Conservation (phyloP, 345 rosid genomes). For the Eucalyptus urophylla region DNA sequence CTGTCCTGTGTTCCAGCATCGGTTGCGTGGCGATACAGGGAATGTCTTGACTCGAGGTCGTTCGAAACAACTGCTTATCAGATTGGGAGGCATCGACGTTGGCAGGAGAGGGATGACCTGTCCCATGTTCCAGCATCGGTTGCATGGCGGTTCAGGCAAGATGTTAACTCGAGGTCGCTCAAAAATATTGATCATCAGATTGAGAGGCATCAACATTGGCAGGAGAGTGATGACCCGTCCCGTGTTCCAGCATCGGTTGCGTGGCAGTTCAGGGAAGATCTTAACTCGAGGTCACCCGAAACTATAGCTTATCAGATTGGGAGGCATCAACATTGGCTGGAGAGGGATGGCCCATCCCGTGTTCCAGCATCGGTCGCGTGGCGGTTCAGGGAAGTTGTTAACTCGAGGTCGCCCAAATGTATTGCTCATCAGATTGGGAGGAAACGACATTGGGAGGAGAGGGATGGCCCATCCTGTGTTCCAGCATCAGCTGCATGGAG, state of each 20-base stretch:
- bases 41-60: background rate
- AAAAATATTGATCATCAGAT: background rate
- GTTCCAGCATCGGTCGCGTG: background rate
- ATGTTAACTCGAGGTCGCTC: background rate
- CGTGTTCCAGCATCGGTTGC: background rate
- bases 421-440: background rate
- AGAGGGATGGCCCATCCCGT: background rate
- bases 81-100: background rate
- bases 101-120: background rate
- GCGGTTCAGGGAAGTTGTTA: background rate
- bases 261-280: background rate
- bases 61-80: background rate
- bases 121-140: background rate
- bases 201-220: background rate
- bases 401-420: background rate
- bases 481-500: slow-evolving; percentile 11
- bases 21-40: background rate
- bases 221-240: background rate
- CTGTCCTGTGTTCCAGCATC: background rate
- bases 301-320: background rate
- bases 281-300: background rate
- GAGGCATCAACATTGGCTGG: background rate
- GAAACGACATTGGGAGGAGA: background rate
- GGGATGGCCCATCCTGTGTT: slow-evolving; percentile 5
- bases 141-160: background rate